Percentiles rank a stretch among this genome's conserved stretches.
Conservation (phyloP, 495 filamentous ascomycete genomes). For the Podospora appendiculata region DNA sequence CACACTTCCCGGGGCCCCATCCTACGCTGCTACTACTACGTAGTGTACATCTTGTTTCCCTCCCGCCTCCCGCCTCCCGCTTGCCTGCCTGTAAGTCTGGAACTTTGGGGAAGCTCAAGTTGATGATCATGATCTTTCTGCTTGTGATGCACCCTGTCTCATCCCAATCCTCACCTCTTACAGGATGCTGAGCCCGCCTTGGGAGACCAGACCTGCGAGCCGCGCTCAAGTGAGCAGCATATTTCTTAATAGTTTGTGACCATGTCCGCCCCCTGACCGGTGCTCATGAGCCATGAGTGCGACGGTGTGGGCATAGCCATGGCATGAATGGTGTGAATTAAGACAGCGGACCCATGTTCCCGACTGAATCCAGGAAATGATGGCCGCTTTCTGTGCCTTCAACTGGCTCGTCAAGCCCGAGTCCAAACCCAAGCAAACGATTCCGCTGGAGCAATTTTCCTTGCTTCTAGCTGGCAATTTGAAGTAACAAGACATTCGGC, state of each 20-base stretch:
- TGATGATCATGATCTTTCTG: background rate
- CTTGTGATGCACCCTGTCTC: background rate
- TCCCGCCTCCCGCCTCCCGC: background rate
- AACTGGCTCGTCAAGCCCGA: background rate
- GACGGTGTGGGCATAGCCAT: background rate
- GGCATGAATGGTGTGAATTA: background rate
- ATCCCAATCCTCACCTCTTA: background rate
- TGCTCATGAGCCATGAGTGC: background rate
- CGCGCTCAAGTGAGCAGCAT: background rate
- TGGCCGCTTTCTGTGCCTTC: background rate
- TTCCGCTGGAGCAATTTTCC: background rate
- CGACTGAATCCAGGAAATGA: background rate
- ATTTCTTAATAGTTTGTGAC: background rate
- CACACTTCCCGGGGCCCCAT: no score
- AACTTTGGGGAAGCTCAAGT: background rate
- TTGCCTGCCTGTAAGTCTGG: background rate
- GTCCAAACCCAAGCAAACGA: no score
- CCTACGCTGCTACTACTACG: background rate
- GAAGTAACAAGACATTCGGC: slow-evolving; percentile 1
- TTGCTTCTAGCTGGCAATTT: background rate
- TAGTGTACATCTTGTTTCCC: background rate
- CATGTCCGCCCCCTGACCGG: background rate
- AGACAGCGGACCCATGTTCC: background rate
- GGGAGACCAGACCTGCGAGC: background rate
- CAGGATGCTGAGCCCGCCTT: background rate